Evolutionary conservation across 768 basidiomycete genomes (phyloP), one percentile per base, ranked within the genome.

Genomic region (Polyporus arcularius): DNA sequence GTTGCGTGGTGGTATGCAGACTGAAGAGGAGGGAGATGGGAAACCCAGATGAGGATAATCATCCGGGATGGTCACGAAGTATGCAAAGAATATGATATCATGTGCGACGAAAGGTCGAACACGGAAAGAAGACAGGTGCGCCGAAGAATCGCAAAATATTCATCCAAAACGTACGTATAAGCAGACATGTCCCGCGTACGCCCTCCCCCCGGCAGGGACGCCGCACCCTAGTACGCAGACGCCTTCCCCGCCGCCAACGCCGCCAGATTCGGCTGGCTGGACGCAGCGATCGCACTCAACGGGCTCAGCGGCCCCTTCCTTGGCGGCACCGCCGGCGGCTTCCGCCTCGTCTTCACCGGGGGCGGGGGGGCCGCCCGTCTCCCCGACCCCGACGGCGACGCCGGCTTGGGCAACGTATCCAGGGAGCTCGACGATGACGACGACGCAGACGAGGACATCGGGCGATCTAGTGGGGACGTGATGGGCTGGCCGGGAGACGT

Each of bases 261-360:
- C 3, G 61, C 14, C 12, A 62, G 31, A 16, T 62, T 62, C 18
- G 61, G 61, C 47, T 62, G 61, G 14, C 52, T 54, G 14, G 55
- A 57, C 14, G 61, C 56, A 41, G 61, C 61, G 21, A 58, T 30
- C 26, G 56, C 53, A 40, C 55, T 58, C 49, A 63, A 15, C 12
- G 56, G 46, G 46, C 46, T 48, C 21, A 48, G 63, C 60, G 40
- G 63, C 59, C 55, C 56, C 15, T 46, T 60, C 26, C 41, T 58
- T 30, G 43, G 48, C 42, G 90, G 88, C 47, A 87, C 78, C 15
- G 89, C 86, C 38, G 90, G 90, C 1, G 90, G 85, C 65, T 88
- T 89, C 68, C 90, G 75, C 47, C 89, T 79, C 53, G 42, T 35
- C 68, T 85, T 85, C 3, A 81, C 81, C 18, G 88, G 87, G 10